A percentile compares a stretch with the other conserved stretches of the same genome.
These are phyloP conservation scores for Strobilomyces dryophilus DNA, from an alignment of 768 basidiomycete species.

Conservation along the genomic window DNA sequence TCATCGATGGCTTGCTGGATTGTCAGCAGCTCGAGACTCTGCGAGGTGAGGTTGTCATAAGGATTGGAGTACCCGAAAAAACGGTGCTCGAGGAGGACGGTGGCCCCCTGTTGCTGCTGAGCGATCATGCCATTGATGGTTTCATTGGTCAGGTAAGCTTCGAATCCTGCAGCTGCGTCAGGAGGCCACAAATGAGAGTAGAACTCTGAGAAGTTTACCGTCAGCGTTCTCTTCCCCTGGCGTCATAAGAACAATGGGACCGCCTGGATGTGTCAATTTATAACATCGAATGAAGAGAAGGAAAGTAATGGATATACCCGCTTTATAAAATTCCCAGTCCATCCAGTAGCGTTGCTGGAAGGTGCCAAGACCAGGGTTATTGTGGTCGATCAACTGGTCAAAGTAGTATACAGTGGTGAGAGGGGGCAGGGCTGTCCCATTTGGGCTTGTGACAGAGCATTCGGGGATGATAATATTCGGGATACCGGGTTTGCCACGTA, in stretches of 20 bases:
- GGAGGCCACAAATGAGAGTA: background rate
- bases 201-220: slow-evolving; percentile 13
- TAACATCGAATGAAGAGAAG: background rate
- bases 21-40: slow-evolving; percentile 57
- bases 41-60: slow-evolving; percentile 50
- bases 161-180: slow-evolving; percentile 20
- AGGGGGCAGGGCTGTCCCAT: slow-evolving; percentile 26
- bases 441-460: slow-evolving; percentile 9
- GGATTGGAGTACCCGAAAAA: slow-evolving; percentile 79
- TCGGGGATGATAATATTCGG: slow-evolving; percentile 11
- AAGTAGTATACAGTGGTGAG: slow-evolving; percentile 29
- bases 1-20: slow-evolving; percentile 76
- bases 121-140: slow-evolving; percentile 64
- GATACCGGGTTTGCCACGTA: slow-evolving; percentile 15
- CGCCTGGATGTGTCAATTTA: slow-evolving; percentile 8
- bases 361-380: slow-evolving; percentile 58
- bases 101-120: slow-evolving; percentile 59
- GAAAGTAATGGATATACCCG: slow-evolving; percentile 31
- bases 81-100: slow-evolving; percentile 65
- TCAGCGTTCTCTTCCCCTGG: slow-evolving; percentile 63
- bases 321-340: slow-evolving; percentile 62
- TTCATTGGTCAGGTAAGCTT: slow-evolving; percentile 57
- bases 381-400: slow-evolving; percentile 41
- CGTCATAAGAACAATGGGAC: slow-evolving; percentile 36
- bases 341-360: slow-evolving; percentile 76